Percentiles rank a stretch among this genome's conserved stretches.
Evolutionary conservation across 495 filamentous ascomycete genomes (phyloP).

Genomic region (Penicillium goetzii): DNA sequence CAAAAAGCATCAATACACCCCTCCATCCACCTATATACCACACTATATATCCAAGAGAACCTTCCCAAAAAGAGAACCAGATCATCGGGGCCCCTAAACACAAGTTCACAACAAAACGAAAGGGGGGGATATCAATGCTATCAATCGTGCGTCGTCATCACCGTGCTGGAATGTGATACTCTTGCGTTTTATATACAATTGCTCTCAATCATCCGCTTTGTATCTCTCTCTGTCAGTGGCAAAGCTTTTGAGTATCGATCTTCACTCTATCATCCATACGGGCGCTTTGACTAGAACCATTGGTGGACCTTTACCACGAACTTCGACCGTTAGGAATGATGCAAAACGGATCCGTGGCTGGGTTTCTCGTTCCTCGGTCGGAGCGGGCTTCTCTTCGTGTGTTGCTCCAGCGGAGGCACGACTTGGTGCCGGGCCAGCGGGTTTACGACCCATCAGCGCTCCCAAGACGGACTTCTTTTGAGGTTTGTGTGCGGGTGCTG

Average conservation of each 20-base stretch:
- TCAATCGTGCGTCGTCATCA: slow-evolving; percentile 25
- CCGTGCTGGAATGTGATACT: slow-evolving; percentile 21
- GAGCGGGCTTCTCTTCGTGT: slow-evolving; percentile 23
- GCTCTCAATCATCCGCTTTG: not conserved
- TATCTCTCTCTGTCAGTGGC: not conserved
- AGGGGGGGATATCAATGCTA: slow-evolving; percentile 27
- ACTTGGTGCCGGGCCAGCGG: slow-evolving; percentile 18
- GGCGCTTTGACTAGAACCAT: slow-evolving; percentile 88
- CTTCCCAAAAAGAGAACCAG: not conserved
- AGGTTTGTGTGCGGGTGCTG: slow-evolving; percentile 22
- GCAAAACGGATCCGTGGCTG: slow-evolving; percentile 70
- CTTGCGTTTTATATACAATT: slow-evolving; percentile 22
- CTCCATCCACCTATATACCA: not conserved
- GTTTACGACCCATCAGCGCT: slow-evolving; percentile 49
- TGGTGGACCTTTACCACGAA: slow-evolving; percentile 61
- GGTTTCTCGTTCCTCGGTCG: slow-evolving; percentile 18
- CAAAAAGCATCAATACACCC: not conserved
- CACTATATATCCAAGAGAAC: not conserved
- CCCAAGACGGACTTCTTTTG: slow-evolving; percentile 51
- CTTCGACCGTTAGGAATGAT: slow-evolving; percentile 83
- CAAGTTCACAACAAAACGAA: slow-evolving; percentile 17
- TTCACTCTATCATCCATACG: slow-evolving; percentile 68
- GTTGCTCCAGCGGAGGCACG: slow-evolving; percentile 12
- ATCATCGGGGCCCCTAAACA: not conserved
- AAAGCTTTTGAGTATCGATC: not conserved